A percentile compares a stretch with the other conserved stretches of the same genome.
Evolutionary conservation across 306 rosid species (phyloP).

Genomic region (Lotus japonicus): DNA sequence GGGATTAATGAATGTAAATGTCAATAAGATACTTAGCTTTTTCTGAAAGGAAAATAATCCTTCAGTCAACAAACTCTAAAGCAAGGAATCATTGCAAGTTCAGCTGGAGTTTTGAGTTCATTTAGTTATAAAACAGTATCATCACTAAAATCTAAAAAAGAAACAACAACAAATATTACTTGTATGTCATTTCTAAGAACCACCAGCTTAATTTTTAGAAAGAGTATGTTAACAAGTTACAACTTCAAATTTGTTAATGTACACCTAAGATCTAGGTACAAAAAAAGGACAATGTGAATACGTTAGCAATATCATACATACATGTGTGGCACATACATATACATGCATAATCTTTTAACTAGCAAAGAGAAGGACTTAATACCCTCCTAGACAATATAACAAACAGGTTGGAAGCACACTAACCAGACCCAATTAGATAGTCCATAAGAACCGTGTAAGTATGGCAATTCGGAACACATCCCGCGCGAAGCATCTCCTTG

Average conservation of each 20-base stretch:
- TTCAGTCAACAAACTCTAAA: not conserved
- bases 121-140: not conserved
- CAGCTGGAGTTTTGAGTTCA: not conserved
- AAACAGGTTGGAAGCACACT: constrained; percentile 39
- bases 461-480: constrained; percentile 55
- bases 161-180: not conserved
- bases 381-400: constrained; percentile 18
- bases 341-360: not conserved
- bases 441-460: constrained; percentile 79
- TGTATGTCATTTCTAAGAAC: no score
- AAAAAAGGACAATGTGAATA: no score
- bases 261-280: no score
- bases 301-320: not conserved
- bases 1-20: not conserved
- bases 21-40: not conserved
- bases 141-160: not conserved
- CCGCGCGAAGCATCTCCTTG: constrained; percentile 62
- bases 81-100: not conserved
- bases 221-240: no score
- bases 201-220: no score
- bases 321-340: not conserved
- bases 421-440: constrained; percentile 61
- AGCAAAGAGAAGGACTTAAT: not conserved
- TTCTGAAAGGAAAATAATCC: constrained; percentile 2
- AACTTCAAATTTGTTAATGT: no score